These are phyloP conservation scores for Plantago major DNA, from an alignment of 257 asterid genomes.

Conservation along the genomic window DNA sequence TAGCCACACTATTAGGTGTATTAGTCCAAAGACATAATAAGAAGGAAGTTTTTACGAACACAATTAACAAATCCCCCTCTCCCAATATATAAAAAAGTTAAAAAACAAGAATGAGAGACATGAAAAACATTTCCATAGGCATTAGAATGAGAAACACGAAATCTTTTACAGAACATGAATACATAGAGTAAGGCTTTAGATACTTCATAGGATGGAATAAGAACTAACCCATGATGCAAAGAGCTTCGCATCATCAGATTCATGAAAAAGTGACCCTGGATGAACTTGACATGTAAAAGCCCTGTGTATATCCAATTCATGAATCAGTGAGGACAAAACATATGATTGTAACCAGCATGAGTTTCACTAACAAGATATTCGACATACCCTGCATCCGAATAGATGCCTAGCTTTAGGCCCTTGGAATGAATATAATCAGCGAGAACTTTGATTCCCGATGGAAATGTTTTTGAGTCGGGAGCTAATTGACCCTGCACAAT, in stretches of 20 bases:
- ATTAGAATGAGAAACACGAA: no score
- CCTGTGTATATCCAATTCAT: slow-evolving; percentile 35
- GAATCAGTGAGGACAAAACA: slow-evolving; percentile 23
- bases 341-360: background rate
- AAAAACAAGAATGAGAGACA: no score
- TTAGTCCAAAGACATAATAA: no score
- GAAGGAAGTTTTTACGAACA: no score
- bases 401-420: slow-evolving; percentile 92
- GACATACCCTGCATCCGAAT: slow-evolving; percentile 98
- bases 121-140: no score
- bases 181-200: no score
- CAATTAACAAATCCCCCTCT: no score
- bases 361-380: slow-evolving; percentile 7
- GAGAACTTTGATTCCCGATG: slow-evolving; percentile 81
- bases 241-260: slow-evolving; percentile 69
- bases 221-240: slow-evolving; percentile 93
- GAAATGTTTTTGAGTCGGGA: slow-evolving; percentile 63
- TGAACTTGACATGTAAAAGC: slow-evolving; percentile 78
- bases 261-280: slow-evolving; percentile 90
- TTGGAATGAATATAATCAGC: slow-evolving; percentile 87
- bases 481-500: slow-evolving; percentile 66
- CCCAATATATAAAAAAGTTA: no score
- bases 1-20: slow-evolving; percentile 7
- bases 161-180: no score
- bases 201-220: background rate